Evolutionary conservation across 2,329 filamentous ascomycete genomes (phyloP), one percentile per base, ranked within the genome.

Genomic region (Penicillium paneum): DNA sequence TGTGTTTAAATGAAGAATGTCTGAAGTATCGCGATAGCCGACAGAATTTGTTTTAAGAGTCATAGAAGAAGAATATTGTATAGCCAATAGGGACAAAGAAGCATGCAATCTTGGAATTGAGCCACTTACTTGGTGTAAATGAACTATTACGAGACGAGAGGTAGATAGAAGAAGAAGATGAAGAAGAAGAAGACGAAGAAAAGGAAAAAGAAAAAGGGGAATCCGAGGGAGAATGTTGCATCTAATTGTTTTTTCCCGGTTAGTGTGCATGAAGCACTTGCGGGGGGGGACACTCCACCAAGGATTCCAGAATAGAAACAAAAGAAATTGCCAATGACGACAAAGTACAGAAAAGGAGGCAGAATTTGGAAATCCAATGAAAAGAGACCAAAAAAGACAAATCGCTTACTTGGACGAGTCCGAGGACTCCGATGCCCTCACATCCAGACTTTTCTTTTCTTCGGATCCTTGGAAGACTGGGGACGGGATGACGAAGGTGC

Each of bases 71-170:
- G 43, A 43, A 19, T 46, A 46, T 36, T 24, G 12, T 42, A 29
- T 45, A 58, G 49, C 52, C 55, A 24, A 17, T 48, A 46, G 47
- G 13, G 43, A 40, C 21, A 50, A 44, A 50, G 6, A 44, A 26
- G 50, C 21, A 46, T 46, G 43, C 17, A 13, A n/a, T n/a, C 4
- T 21, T 32, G 31, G 8, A 39, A 61, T 50, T 52, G 59, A 44
- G 5, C 40, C 17, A 61, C 55, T 59, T 55, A 55, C 57, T 41
- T 29, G 39, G 45, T 52, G 49, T 31, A 15, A 52, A 38, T 24
- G 64, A 68, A 55, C 66, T 69, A 56, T 64, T 69, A 42, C 57
- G 55, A n/a, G 68, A 71, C 2, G 68, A 71, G n/a, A 66, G 67
- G 57, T 69, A 70, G 39, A 64, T 55, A 5, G 59, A 64, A 24